Base-by-base conservation (phyloP, 2,329 filamentous ascomycete genomes). In the Sarocladium kiliense region DNA sequence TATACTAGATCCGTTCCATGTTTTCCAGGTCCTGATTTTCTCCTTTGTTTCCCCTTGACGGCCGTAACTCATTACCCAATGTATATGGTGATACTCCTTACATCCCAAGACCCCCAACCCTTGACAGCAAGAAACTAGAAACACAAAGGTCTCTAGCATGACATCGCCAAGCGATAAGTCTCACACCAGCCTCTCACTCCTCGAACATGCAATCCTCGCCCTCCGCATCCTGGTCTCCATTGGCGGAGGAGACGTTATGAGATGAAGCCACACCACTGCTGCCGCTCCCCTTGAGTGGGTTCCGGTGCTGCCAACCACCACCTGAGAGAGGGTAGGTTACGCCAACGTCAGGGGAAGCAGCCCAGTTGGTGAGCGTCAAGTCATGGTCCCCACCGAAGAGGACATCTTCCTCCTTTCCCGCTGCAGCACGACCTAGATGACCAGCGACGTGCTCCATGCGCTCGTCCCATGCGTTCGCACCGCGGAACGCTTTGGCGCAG, bases 371-470 rank as follows among this genome's bases (percentile, higher is more conserved):
- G n/a, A 78, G 64, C 0, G 68, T 70, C 2, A 57, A 50, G 56
- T 78, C 76, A 2, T 62, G 59, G 18, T 59, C 58, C 2, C 72
- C 71, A 3, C 75, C 75, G 60, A 77, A 76, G 12, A 60, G 54
- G 0, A 76, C 67, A 0, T 55, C 53, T 1, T 60, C 56, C 58
- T 66, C 65, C 32, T 63, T 53, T 10, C 59, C 60, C 3, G 57
- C 58, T 18, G 64, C 73, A 0, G 71, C 74, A 34, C 55, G 59
- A 47, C 94, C 90, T 45, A 93, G 77, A 67, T 97, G 92, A 57
- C 82, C 79, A 0, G 89, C 90, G 2, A 96, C 82, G 70, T 97
- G 92, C 68, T 97, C 92, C 84, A 96, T 90, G 23, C 89, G 79
- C 56, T 86, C 79, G 57, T 94, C 88, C 91, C 91, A 96, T 11